Base-by-base conservation (phyloP, 1,139 yeast genomes). In the Yamadazyma jaroonii region DNA sequence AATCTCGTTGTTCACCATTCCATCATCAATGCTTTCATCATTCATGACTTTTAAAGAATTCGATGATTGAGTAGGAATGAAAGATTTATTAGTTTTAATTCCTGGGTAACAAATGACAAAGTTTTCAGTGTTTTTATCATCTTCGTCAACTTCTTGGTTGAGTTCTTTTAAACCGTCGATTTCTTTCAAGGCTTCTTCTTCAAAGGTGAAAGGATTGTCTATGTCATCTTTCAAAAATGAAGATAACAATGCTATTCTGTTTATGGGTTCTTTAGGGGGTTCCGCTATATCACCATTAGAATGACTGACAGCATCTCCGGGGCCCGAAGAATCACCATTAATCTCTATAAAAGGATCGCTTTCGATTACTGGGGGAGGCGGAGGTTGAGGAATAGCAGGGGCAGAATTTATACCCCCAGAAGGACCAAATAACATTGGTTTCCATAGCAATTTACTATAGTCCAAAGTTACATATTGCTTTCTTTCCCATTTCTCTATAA, bases 361-460 rank as follows among this genome's bases (percentile, higher is more conserved):
- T 9, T 25, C 29, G 15, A 15, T 7, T 22, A 25, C 13, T 25
- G 11, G 12, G 6, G 27, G 27, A 6, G 54, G 2, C 38, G 28
- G 25, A 20, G 31, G 36, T 20, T 13, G 34, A 9, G 41, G 31
- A n/a, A 40, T 9, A 4, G 77, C 65, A 1, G 79, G 74, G 0
- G 79, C 78, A 0, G 82, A 76, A 46, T 77, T 77, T 26, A 84
- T 81, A 8, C 94, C 95, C 22, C 92, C 87, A 1, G 90, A 81
- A 0, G 92, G 90, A 0, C 95, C 95, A 53, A 80, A 76, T n/a
- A 85, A 70, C 62, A 84, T 72, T 1, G 92, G 90, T 48, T 83
- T 84, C 96, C 96, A 88, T 12, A 86, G 47, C 11, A 88, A 61
- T 35, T 69, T 67, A 1, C 64, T 61, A 3, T 77, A 74, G 31